Percentiles rank a stretch among this genome's conserved stretches.
phyloP scores from a whole-genome alignment of 495 filamentous ascomycete species.

The Penicillium ucsense region DNA sequence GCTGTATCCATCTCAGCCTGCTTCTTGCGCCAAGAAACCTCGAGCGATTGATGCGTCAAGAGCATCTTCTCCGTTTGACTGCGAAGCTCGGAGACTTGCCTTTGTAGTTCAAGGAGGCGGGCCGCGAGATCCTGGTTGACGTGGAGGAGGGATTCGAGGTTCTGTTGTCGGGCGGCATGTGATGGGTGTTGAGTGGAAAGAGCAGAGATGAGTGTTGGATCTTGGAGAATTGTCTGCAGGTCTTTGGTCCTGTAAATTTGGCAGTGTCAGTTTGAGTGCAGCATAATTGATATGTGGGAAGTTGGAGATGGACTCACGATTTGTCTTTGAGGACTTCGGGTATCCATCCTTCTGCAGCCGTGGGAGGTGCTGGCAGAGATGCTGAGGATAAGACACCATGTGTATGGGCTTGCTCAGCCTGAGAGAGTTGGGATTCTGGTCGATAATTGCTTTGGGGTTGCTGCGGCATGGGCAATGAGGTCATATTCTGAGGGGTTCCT shows the following conservation, averaged over 20 bases:
- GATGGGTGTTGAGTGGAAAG: conserved; percentile 56
- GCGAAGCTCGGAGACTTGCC: conserved; percentile 53
- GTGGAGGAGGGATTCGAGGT: conserved; percentile 49
- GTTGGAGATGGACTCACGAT: conserved; percentile 41
- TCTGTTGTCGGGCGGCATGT: conserved; percentile 34
- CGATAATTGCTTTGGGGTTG: conserved; percentile 20
- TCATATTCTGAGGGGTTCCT: conserved; percentile 44
- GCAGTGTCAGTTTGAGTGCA: conserved; percentile 3
- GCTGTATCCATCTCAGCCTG: conserved; percentile 81
- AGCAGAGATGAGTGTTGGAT: conserved; percentile 49
- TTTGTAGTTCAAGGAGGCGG: conserved; percentile 56
- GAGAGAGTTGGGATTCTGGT: conserved; percentile 10
- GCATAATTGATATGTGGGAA: background rate
- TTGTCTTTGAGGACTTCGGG: conserved; percentile 64
- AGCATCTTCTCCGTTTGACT: conserved; percentile 66
- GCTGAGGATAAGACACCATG: conserved; percentile 2
- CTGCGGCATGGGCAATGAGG: conserved; percentile 22
- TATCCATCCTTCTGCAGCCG: conserved; percentile 49
- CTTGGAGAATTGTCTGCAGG: conserved; percentile 55
- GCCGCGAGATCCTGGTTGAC: conserved; percentile 55
- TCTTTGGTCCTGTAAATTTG: conserved; percentile 39
- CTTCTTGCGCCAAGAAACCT: conserved; percentile 83
- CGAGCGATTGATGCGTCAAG: conserved; percentile 71
- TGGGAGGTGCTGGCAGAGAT: conserved; percentile 26
- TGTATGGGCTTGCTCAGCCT: conserved; percentile 10